Evolutionary conservation across 768 basidiomycete genomes (phyloP).

Genomic region (Hygrophorus russula): DNA sequence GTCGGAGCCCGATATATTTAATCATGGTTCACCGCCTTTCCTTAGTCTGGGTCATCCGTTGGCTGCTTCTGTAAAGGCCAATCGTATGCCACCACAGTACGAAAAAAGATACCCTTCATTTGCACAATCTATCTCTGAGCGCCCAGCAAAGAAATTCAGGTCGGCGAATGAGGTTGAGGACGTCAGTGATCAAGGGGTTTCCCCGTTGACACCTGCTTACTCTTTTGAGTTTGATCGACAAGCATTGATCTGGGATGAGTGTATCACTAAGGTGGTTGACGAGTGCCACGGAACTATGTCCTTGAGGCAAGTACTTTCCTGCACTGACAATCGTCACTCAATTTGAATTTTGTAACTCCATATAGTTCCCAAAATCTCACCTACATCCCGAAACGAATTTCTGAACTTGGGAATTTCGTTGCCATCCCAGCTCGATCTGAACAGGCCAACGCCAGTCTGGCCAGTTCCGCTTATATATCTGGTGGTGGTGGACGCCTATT

Average conservation of each 20-base stretch:
- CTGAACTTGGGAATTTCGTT: conserved; percentile 34
- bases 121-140: background rate
- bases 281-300: conserved; percentile 37
- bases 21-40: conserved; percentile 7
- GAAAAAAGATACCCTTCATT: conserved; percentile 18
- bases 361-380: conserved; percentile 29
- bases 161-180: background rate
- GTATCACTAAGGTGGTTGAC: conserved; percentile 32
- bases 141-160: conserved; percentile 5
- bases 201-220: background rate
- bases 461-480: conserved; percentile 1
- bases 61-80: conserved; percentile 45
- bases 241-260: conserved; percentile 39
- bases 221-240: conserved; percentile 16
- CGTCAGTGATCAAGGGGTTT: background rate
- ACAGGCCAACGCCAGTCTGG: conserved; percentile 7
- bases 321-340: conserved; percentile 9
- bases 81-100: conserved; percentile 29
- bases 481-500: conserved; percentile 14
- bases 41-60: conserved; percentile 32
- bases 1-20: conserved; percentile 9
- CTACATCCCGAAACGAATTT: conserved; percentile 35
- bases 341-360: conserved; percentile 1
- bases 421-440: conserved; percentile 27
- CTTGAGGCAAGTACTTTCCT: conserved; percentile 30